A percentile compares a stretch with the other conserved stretches of the same genome.
phyloP scores from a whole-genome alignment of 768 basidiomycete genomes.

The Thelephora ganbajun region DNA sequence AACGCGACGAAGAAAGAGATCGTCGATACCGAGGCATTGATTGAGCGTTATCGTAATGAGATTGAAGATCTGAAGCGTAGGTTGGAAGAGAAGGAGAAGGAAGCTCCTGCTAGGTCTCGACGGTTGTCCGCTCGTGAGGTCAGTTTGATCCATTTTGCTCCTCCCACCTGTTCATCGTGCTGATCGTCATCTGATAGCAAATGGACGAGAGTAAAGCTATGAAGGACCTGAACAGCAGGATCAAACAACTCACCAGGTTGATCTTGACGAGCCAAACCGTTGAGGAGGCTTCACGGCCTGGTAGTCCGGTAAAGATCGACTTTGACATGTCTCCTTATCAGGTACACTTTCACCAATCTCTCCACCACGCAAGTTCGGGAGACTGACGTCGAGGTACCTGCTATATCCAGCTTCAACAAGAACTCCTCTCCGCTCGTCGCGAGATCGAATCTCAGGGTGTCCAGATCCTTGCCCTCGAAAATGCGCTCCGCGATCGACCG shows the following conservation, averaged over 20 bases:
- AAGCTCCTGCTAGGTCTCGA: constrained; percentile 32
- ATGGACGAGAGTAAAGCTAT: constrained; percentile 75
- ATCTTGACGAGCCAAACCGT: constrained; percentile 81
- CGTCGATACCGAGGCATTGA: constrained; percentile 83
- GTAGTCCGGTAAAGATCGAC: constrained; percentile 78
- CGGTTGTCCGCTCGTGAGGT: constrained; percentile 34
- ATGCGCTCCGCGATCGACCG: constrained; percentile 59
- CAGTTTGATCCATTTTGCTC: background rate
- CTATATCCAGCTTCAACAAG: constrained; percentile 60
- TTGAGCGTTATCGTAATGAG: constrained; percentile 89
- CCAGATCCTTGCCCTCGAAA: constrained; percentile 77
- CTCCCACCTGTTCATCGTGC: background rate
- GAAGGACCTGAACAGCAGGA: constrained; percentile 67
- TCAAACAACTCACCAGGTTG: constrained; percentile 71
- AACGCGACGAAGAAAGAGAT: constrained; percentile 89
- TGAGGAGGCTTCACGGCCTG: constrained; percentile 57
- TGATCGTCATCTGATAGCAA: constrained; percentile 34
- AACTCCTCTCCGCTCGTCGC: constrained; percentile 63
- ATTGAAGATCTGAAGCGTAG: constrained; percentile 79
- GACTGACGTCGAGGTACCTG: background rate
- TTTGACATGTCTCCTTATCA: constrained; percentile 85
- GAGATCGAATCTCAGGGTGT: constrained; percentile 70
- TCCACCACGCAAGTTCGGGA: background rate
- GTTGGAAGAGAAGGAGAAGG: constrained; percentile 55
- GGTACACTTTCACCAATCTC: constrained; percentile 23